Conservation (phyloP, 2,329 filamentous ascomycete genomes). For the Fusarium abutilonis region DNA sequence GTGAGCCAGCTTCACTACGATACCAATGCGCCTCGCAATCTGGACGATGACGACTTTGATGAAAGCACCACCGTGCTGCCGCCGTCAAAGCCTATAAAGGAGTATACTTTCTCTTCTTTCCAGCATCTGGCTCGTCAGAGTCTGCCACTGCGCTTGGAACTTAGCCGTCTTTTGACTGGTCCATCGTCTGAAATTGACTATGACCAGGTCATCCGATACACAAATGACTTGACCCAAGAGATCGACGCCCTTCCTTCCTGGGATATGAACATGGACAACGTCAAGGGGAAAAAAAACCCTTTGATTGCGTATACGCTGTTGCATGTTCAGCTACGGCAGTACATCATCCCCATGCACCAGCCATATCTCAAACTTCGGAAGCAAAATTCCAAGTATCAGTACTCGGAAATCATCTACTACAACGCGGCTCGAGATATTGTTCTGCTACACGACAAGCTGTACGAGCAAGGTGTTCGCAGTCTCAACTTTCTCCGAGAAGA, state of each 20-base stretch:
- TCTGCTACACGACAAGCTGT: slow-evolving; percentile 68
- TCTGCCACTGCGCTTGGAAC: slow-evolving; percentile 64
- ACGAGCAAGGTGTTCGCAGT: slow-evolving; percentile 66
- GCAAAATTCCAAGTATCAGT: slow-evolving; percentile 69
- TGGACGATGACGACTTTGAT: slow-evolving; percentile 67
- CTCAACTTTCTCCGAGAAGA: slow-evolving; percentile 70
- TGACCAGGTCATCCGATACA: slow-evolving; percentile 69
- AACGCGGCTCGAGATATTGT: slow-evolving; percentile 70
- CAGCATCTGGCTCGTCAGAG: slow-evolving; percentile 67
- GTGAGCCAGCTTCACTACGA: slow-evolving; percentile 67
- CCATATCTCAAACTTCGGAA: slow-evolving; percentile 69
- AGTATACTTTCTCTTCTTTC: slow-evolving; percentile 69
- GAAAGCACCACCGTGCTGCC: slow-evolving; percentile 63
- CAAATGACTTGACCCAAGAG: slow-evolving; percentile 68
- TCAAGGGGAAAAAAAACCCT: slow-evolving; percentile 60
- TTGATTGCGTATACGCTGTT: slow-evolving; percentile 68
- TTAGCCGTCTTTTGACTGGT: slow-evolving; percentile 66
- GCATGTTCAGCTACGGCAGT: slow-evolving; percentile 69
- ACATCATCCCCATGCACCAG: slow-evolving; percentile 70
- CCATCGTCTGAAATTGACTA: slow-evolving; percentile 66
- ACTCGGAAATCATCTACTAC: slow-evolving; percentile 71
- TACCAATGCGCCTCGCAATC: slow-evolving; percentile 64
- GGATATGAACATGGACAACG: slow-evolving; percentile 54
- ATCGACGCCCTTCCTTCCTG: slow-evolving; percentile 69
- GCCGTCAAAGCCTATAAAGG: slow-evolving; percentile 59